A percentile compares a stretch with the other conserved stretches of the same genome.
Evolutionary conservation across 441 rosid species (phyloP).

Genomic region (Brassica balearica): DNA sequence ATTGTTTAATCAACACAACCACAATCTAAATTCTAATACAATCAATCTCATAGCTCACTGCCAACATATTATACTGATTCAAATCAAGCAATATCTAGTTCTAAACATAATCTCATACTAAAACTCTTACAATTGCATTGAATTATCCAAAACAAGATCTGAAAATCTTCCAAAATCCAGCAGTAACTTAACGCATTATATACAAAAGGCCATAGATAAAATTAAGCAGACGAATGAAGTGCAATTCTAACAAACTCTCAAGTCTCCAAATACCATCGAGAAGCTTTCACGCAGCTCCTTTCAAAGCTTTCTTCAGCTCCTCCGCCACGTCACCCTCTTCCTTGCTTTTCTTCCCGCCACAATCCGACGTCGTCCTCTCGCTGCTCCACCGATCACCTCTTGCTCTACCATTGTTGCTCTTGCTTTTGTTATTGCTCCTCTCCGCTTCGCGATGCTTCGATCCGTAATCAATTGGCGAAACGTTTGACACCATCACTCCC

Average conservation of each 20-base stretch:
- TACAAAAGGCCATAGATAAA: too few relatives aligned
- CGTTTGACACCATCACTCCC: slow-evolving; percentile 53
- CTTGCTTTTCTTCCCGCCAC: slow-evolving; percentile 56
- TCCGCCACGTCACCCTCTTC: slow-evolving; percentile 54
- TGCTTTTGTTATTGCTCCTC: slow-evolving; percentile 43
- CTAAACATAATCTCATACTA: slow-evolving; percentile 10
- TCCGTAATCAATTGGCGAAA: slow-evolving; percentile 43
- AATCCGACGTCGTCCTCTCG: slow-evolving; percentile 52
- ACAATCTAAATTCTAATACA: not conserved
- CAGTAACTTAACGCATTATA: too few relatives aligned
- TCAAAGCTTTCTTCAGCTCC: slow-evolving; percentile 47
- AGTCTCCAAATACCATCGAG: not conserved
- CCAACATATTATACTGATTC: not conserved
- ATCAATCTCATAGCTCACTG: slow-evolving; percentile 17
- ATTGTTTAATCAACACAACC: not conserved
- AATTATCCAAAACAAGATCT: slow-evolving; percentile 28
- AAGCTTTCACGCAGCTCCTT: slow-evolving; percentile 29
- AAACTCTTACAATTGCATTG: slow-evolving; percentile 6
- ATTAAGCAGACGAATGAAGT: too few relatives aligned
- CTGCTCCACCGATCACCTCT: slow-evolving; percentile 36
- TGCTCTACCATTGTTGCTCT: slow-evolving; percentile 45
- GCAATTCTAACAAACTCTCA: too few relatives aligned
- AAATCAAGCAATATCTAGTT: not conserved
- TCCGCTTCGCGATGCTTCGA: slow-evolving; percentile 52
- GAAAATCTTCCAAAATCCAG: slow-evolving; percentile 9